Conservation (phyloP, 257 asterid species). For the Penstemon davidsonii region DNA sequence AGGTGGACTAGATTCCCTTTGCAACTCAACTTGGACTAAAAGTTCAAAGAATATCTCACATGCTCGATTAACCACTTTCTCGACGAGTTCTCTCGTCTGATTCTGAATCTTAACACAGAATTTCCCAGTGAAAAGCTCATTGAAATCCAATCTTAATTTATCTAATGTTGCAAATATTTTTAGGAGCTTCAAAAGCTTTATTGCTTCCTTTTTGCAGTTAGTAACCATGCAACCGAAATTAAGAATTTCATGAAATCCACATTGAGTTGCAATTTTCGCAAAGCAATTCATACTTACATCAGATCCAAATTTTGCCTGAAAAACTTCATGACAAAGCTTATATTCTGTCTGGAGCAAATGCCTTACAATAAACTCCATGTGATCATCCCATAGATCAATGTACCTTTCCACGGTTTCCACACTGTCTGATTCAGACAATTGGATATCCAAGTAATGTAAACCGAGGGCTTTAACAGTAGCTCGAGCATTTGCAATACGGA, state of each 20-base stretch:
- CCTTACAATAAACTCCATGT: slow-evolving; percentile 64
- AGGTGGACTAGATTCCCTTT: slow-evolving; percentile 57
- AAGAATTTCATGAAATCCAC: slow-evolving; percentile 60
- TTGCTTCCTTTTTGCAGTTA: slow-evolving; percentile 73
- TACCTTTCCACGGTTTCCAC: slow-evolving; percentile 48
- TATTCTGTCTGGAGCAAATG: slow-evolving; percentile 58
- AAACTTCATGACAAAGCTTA: slow-evolving; percentile 61
- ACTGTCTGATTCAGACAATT: slow-evolving; percentile 59
- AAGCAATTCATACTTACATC: slow-evolving; percentile 61
- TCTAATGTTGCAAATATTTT: slow-evolving; percentile 65
- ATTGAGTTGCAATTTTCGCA: slow-evolving; percentile 50
- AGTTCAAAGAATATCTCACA: slow-evolving; percentile 73
- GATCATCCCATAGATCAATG: slow-evolving; percentile 63
- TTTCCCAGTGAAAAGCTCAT: slow-evolving; percentile 62
- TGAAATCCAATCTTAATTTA: slow-evolving; percentile 66
- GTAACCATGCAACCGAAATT: slow-evolving; percentile 54
- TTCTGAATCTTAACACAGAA: slow-evolving; percentile 54
- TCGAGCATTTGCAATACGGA: slow-evolving; percentile 51
- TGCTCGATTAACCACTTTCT: slow-evolving; percentile 60
- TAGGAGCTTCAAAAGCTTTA: slow-evolving; percentile 70
- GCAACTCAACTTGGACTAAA: slow-evolving; percentile 66
- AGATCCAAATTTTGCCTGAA: slow-evolving; percentile 30
- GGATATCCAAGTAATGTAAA: slow-evolving; percentile 51
- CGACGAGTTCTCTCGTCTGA: slow-evolving; percentile 64
- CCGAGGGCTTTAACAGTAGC: slow-evolving; percentile 39